Evolutionary conservation across 352 stramenopile genomes (phyloP).

Genomic region (Blastocystis sp.): DNA sequence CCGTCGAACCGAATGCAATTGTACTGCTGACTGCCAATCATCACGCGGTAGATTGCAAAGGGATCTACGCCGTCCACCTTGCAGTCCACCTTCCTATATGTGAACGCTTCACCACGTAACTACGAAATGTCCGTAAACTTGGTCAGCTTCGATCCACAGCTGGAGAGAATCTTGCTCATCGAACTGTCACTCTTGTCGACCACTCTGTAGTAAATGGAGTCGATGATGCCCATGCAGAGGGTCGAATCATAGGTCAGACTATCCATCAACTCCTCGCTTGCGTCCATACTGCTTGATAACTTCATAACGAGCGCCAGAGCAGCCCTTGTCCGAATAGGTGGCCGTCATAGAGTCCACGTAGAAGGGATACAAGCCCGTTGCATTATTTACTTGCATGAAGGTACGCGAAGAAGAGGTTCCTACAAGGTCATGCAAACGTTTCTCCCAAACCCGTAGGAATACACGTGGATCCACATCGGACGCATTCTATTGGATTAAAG

Average conservation of each 20-base stretch:
- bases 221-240: slow-evolving; percentile 4
- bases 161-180: slow-evolving; percentile 12
- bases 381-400: slow-evolving; percentile 19
- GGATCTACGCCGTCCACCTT: slow-evolving; percentile 10
- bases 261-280: neutral
- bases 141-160: slow-evolving; percentile 27
- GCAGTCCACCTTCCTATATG: slow-evolving; percentile 11
- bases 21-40: slow-evolving; percentile 13
- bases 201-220: slow-evolving; percentile 21
- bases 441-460: neutral
- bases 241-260: slow-evolving; percentile 19
- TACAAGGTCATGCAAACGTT: neutral
- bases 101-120: neutral
- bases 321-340: slow-evolving; percentile 7
- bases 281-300: slow-evolving; percentile 9
- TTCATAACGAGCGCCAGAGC: neutral
- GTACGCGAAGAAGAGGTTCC: neutral
- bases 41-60: neutral
- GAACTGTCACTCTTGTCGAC: neutral
- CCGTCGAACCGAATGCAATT: slow-evolving; percentile 18
- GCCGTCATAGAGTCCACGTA: slow-evolving; percentile 15
- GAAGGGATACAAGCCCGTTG: slow-evolving; percentile 33
- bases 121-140: slow-evolving; percentile 60
- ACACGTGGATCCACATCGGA: neutral
- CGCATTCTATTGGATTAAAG: slow-evolving; percentile 37